Evolutionary conservation across 495 filamentous ascomycete genomes (phyloP), one percentile per base, ranked within the genome.

Genomic region (Xylaria palmicola): DNA sequence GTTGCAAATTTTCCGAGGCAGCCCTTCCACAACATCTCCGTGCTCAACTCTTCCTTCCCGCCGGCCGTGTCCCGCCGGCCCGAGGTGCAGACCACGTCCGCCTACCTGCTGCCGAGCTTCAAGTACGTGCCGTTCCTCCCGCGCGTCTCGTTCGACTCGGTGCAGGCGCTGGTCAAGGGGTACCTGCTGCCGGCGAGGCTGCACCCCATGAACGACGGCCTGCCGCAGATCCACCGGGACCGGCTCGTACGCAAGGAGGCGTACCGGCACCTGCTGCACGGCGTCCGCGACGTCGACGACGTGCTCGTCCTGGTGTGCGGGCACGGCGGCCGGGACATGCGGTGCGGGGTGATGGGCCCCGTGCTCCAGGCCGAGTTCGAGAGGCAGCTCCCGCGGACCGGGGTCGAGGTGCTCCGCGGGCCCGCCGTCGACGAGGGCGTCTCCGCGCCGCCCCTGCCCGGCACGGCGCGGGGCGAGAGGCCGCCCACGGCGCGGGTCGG

Each of bases 221-320:
- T 87, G 70, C 75, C 83, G 64, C 82, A 80, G 0, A 73, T 77
- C 19, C 77, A 83, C 37, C 67, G 73, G 27, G 77, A 81, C 64
- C 43, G 75, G 7, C 64, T 82, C 37, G 34, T 67, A 53, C 66
- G 79, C 34, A 73, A 77, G 32, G 64, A 76, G n/a, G 65, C 67
- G 6, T 79, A 83, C 26, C 72, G 75, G 43, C 64, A 65, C 6
- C 32, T 75, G 24, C 68, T 88, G 0, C 62, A 62, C 10, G 76
- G 76, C n/a, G 78, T 81, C 32, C 68, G 84, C 10, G 83, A 88
- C 55, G 83, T 93, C 17, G 64, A 83, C 3, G 85, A 90, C 19
- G 81, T 90, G 0, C 73, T 91, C 26, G 82, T 97, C 20, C 71
- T 97, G 6, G 88, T 98, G 22, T 98, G 93, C 64, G 89, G 91